Conservation (phyloP, 495 filamentous ascomycete species). For the Arthonia radiata region DNA sequence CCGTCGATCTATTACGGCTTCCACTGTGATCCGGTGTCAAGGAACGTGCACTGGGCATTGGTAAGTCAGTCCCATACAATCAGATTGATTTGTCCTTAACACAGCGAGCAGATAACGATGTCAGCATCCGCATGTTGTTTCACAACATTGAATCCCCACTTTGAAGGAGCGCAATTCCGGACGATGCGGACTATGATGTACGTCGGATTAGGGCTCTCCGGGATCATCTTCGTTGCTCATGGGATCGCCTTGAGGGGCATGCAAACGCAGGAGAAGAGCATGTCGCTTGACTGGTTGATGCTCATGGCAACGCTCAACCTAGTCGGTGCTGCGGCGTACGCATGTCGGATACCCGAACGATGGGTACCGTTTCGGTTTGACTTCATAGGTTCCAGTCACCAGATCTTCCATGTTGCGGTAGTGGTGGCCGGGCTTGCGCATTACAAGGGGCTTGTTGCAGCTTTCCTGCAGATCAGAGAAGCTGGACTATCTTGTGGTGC, state of each 20-base stretch:
- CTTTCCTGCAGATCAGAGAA: too few species aligned
- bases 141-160: conserved; percentile 14
- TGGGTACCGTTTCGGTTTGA: conserved; percentile 22
- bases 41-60: conserved; percentile 15
- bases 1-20: conserved; percentile 28
- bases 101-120: not conserved
- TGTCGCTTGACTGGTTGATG: conserved; percentile 20
- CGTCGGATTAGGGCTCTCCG: conserved; percentile 17
- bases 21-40: conserved; percentile 14
- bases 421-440: conserved; percentile 20
- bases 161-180: conserved; percentile 15
- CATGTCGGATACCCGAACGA: conserved; percentile 21
- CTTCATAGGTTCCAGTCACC: conserved; percentile 24
- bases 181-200: conserved; percentile 17
- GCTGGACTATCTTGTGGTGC: too few species aligned
- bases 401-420: conserved; percentile 26
- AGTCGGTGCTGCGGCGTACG: conserved; percentile 18
- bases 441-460: conserved; percentile 17
- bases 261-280: conserved; percentile 14
- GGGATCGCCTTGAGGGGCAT: conserved; percentile 17
- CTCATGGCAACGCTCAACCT: conserved; percentile 17
- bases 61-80: conserved; percentile 4
- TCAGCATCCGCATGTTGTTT: conserved; percentile 13
- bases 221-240: conserved; percentile 19
- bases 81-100: not conserved